Base-by-base conservation (phyloP, 495 filamentous ascomycete genomes). In the Hypoxylon rickii region DNA sequence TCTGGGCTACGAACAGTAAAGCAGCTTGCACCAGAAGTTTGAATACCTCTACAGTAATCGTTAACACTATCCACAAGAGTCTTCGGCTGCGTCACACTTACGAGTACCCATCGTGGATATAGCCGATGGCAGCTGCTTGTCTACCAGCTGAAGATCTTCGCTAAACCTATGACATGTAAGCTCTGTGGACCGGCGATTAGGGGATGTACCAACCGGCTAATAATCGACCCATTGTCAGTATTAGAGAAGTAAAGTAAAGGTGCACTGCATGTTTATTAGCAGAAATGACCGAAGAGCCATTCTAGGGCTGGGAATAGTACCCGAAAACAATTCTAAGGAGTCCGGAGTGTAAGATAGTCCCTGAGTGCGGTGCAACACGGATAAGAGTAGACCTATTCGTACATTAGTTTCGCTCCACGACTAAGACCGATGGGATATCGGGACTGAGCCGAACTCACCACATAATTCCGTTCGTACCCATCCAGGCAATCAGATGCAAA, bases 401-500 rank as follows among this genome's bases (percentile, higher is more conserved):
- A 2, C 34, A 3, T 53, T 7, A 60, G 33, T 3, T 10, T 20
- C 31, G 0, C n/a, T 37, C 4, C 16, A 2, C 1, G 2, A 7
- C 11, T 31, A 2, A 13, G 10, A 32, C 12, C 8, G 3, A 15
- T 40, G n/a, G n/a, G n/a, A n/a, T n/a, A n/a, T n/a, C n/a, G n/a
- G n/a, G 21, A 49, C 19, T 5, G 3, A 18, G 19, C 8, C 8
- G 1, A 19, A 44, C 68, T 39, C 38, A 73, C 63, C 66, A 70
- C 57, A 68, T 65, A 4, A 38, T 47, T 0, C 34, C 51, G 17
- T 60, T 67, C 0, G 73, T 73, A 3, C 62, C 55, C 6, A 47
- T 3, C 70, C 70, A 76, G 1, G 72, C 58, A 7, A 67, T 37
- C 12, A 74, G 19, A 3, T 49, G 50, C 6, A 73, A 37, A 5